Conservation (phyloP, 129 eudicot species). For the Flaveria robusta region DNA sequence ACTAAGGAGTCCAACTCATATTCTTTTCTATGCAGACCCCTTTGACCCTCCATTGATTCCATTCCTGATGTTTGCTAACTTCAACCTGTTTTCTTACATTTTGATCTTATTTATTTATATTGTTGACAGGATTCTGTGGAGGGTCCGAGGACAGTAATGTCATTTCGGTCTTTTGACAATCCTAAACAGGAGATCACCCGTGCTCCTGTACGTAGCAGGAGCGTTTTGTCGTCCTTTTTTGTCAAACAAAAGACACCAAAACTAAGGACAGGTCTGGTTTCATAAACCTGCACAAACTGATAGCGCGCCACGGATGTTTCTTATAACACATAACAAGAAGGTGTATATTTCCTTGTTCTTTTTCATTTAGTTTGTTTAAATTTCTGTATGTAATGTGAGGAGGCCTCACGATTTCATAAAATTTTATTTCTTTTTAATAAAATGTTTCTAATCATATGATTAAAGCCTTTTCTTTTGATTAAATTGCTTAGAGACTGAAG, state of each 20-base stretch:
- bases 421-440: not conserved
- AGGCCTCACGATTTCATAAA: not conserved
- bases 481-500: constrained; percentile 1
- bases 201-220: constrained; percentile 74
- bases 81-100: not conserved
- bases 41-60: too few species aligned
- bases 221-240: constrained; percentile 81
- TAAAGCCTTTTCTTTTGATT: not conserved
- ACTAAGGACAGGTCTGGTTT: constrained; percentile 52
- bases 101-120: not conserved
- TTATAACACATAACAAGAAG: constrained; percentile 11
- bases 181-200: constrained; percentile 45
- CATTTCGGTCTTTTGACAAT: constrained; percentile 67
- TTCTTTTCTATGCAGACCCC: too few species aligned
- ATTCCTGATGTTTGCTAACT: not conserved
- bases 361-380: constrained; percentile 9
- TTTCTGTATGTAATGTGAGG: constrained; percentile 27
- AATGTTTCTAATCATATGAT: not conserved
- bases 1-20: too few species aligned
- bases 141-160: constrained; percentile 55
- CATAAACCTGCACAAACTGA: constrained; percentile 26
- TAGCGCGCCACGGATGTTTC: not conserved
- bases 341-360: constrained; percentile 18
- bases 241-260: constrained; percentile 80
- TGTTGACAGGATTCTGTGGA: constrained; percentile 56